phyloP scores from a whole-genome alignment of 2,329 filamentous ascomycete genomes.

The Trichoderma sp. region DNA sequence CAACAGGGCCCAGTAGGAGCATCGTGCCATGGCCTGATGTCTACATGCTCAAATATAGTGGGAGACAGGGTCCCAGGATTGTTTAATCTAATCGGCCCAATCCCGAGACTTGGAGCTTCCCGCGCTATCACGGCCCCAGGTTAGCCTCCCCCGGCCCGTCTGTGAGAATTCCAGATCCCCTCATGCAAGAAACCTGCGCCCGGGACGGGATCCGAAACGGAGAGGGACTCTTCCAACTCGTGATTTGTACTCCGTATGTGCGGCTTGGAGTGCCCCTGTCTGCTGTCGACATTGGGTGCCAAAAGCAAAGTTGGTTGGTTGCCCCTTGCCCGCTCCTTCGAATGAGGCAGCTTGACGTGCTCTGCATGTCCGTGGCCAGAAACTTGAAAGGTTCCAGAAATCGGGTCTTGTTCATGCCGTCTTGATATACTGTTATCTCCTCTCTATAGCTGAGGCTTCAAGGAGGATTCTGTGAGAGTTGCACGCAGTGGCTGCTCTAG shows the following conservation, averaged over 20 bases:
- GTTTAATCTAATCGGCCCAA: constrained; percentile 22
- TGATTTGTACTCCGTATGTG: background rate
- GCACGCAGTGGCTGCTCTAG: background rate
- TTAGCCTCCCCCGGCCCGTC: constrained; percentile 3
- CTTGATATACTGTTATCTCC: too few relatives aligned
- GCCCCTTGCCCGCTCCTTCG: background rate
- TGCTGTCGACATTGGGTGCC: background rate
- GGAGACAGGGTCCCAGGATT: background rate
- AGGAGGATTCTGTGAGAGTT: background rate
- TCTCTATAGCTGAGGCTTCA: too few relatives aligned
- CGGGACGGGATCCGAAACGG: constrained; percentile 15
- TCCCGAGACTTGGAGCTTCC: background rate
- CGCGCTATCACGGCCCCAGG: constrained; percentile 7
- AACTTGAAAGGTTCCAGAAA: constrained; percentile 9
- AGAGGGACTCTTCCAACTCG: background rate
- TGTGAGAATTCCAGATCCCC: constrained; percentile 17
- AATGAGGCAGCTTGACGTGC: background rate
- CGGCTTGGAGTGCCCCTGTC: background rate
- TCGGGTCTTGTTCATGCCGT: background rate
- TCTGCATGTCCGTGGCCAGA: background rate
- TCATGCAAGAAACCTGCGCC: constrained; percentile 20
- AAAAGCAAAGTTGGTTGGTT: background rate
- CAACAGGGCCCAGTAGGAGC: background rate
- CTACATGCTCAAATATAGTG: background rate
- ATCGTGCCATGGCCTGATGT: constrained; percentile 18